phyloP scores from a whole-genome alignment of 139 green algal species.

The Zygnema cylindricum region DNA sequence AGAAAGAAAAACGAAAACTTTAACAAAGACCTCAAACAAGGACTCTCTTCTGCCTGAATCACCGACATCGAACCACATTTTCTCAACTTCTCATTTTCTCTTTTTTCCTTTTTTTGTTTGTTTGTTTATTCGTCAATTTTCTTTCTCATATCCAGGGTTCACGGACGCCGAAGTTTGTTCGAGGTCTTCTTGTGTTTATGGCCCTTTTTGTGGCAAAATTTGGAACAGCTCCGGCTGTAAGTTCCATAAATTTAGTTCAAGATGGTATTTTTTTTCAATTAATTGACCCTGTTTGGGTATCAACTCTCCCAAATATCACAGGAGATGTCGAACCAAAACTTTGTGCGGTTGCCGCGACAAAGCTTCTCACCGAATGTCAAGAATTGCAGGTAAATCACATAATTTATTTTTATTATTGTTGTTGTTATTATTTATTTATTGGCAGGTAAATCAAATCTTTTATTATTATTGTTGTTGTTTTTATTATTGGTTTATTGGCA shows the following conservation, averaged over 20 bases:
- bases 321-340: slow-evolving; percentile 82
- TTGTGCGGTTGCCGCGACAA: slow-evolving; percentile 73
- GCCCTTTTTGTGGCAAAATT: slow-evolving; percentile 63
- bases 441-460: too few relatives aligned
- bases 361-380: slow-evolving; percentile 72
- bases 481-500: too few relatives aligned
- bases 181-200: slow-evolving; percentile 79
- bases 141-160: slow-evolving; percentile 68
- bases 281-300: slow-evolving; percentile 81
- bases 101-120: not conserved
- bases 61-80: not conserved
- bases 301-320: slow-evolving; percentile 67
- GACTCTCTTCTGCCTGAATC: not conserved
- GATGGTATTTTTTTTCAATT: slow-evolving; percentile 81
- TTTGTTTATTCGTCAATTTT: not conserved
- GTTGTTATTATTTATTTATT: too few relatives aligned
- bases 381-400: slow-evolving; percentile 31
- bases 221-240: slow-evolving; percentile 48
- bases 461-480: too few relatives aligned
- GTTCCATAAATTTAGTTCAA: slow-evolving; percentile 83
- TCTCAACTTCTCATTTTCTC: not conserved
- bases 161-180: slow-evolving; percentile 78
- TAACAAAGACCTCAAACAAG: too few relatives aligned
- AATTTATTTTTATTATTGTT: too few relatives aligned
- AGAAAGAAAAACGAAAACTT: too few relatives aligned